Base-by-base conservation (phyloP, 768 basidiomycete genomes). In the Cytidiella melzeri region DNA sequence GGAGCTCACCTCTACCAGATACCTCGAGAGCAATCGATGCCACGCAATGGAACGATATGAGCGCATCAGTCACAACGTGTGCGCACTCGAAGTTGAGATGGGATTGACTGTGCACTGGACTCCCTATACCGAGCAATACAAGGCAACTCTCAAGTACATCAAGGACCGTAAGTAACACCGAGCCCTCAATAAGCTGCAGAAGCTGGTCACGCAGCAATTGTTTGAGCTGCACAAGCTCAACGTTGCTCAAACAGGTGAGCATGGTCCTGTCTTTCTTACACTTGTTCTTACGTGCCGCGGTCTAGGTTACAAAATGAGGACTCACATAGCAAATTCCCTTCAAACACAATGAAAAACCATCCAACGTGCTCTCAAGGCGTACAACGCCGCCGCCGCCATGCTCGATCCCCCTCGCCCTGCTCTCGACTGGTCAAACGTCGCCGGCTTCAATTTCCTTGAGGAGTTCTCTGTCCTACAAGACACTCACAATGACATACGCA, bases 201-300 rank as follows among this genome's bases (percentile, higher is more conserved):
- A 50, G 23, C 61, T 72, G 1, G 64, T 71, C 0, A 51, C 71
- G 0, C 64, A 66, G 46, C 55, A 59, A 1, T 48, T 73, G 1
- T 70, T 73, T 55, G 66, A 73, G 53, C 58, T 72, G 1, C 65
- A 66, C 24, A 67, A 67, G 52, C 45, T 68, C 21, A 69, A 70
- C 54, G 49, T 69, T 3, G 57, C 62, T 5, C 50, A 56, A 4
- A 69, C 61, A 18, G 69, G 69, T 69, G 50, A 20, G 60, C 48
- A 24, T 24, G 23, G 24, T 24, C n/a, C 23, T n/a, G n/a, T 12
- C 12, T 28, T 4, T 20, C 27, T 9, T 25, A 34, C 11, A n/a
- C 3, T n/a, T 39, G 27, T 5, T 21, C n/a, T 20, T 11, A 20
- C 19, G 37, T 11, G 18, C 9, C 12, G 2, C 45, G 21, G 21